Evolutionary conservation across 768 basidiomycete genomes (phyloP), one percentile per base, ranked within the genome.

Genomic region (Fomitopsis pulvina): DNA sequence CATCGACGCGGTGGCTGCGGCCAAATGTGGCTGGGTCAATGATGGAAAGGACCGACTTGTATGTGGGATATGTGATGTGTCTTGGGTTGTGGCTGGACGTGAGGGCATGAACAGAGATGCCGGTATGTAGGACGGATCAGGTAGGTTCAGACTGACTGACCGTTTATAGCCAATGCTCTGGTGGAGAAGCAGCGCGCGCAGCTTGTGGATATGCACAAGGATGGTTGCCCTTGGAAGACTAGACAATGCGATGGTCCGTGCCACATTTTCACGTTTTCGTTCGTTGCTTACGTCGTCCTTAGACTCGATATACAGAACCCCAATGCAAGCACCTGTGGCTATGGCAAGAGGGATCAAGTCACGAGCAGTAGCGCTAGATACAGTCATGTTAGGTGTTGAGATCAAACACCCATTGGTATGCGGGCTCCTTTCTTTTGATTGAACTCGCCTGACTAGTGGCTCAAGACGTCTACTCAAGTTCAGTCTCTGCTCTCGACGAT

Each of bases 1-100:
- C 9, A 82, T 91, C 25, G 80, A 92, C 50, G 83, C 88, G 1
- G 87, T 91, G 12, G 81, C 88, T 16, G 88, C 89, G 2, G 74
- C 88, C 0, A 87, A 79, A 63, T 87, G 85, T 60, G 89, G 89
- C 1, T 92, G 89, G 89, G 70, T 77, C 21, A 92, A 92, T 53
- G 81, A 89, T 45, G 86, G 87, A 38, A 89, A 87, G 65, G 88
- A 91, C 51, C 73, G 88, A 41, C 65, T 91, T 18, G 73, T 85
- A 2, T 91, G 88, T 57, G 81, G 81, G 2, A 65, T 90, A 16
- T 91, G 88, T 57, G 71, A 69, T 49, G 73, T 74, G 10, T 85
- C 85, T 27, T 91, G 88, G 88, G 81, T 87, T 5, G 73, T 89
- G 14, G 81, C 72, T 3, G 76, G 80, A 26, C 75, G 78, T 46